Percentiles rank a stretch among this genome's conserved stretches.
phyloP scores from a whole-genome alignment of 495 filamentous ascomycete species.

The Talaromyces ruber region DNA sequence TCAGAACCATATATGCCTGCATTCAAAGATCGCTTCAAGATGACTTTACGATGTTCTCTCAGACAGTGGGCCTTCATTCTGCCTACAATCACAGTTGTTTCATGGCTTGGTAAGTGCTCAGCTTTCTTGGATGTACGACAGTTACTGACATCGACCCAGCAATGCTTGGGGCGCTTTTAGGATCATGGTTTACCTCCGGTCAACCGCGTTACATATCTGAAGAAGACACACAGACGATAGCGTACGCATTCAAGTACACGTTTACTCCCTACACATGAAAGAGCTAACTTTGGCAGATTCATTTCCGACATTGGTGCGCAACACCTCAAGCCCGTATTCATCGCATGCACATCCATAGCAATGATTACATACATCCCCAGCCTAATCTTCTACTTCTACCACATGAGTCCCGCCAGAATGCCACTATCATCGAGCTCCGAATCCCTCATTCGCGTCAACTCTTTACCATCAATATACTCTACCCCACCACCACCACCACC shows the following conservation, averaged over 20 bases:
- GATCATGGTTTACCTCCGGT: slow-evolving; percentile 3
- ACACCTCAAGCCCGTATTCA: slow-evolving; percentile 4
- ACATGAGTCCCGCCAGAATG: not conserved
- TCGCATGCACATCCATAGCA: not conserved
- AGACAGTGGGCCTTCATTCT: not conserved
- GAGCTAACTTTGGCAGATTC: not conserved
- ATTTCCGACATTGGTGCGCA: slow-evolving; percentile 7
- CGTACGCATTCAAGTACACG: not conserved
- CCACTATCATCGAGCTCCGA: not conserved
- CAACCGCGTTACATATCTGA: slow-evolving; percentile 5
- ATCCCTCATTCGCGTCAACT: not conserved
- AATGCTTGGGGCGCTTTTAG: slow-evolving; percentile 4
- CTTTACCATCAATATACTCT: not conserved
- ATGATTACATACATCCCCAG: slow-evolving; percentile 4
- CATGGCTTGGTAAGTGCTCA: slow-evolving; percentile 2
- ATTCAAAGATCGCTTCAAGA: not conserved
- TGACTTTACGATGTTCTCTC: not conserved
- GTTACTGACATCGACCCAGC: not conserved
- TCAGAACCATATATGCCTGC: not conserved
- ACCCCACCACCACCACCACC: not conserved
- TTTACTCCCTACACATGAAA: too few species aligned
- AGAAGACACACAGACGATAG: slow-evolving; percentile 3
- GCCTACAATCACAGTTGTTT: slow-evolving; percentile 2
- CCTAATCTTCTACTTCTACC: not conserved
- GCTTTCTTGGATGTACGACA: not conserved